Conservation (phyloP, 768 basidiomycete genomes). For the Trametes cubensis region DNA sequence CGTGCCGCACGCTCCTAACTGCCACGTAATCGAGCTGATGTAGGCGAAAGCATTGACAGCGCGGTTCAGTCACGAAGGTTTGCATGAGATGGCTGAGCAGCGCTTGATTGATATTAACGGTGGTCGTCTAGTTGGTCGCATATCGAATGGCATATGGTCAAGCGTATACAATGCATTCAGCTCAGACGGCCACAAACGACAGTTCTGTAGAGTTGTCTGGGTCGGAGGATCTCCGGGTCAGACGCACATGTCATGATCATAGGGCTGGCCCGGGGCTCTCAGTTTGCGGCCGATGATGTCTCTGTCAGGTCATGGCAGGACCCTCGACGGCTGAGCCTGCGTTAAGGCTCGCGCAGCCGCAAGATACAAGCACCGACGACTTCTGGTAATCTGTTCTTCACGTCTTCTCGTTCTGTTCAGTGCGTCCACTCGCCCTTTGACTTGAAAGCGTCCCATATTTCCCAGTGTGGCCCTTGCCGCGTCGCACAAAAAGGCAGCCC, state of each 20-base stretch:
- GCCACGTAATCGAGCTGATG: background rate
- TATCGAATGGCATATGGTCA: background rate
- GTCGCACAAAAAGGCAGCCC: slow-evolving; percentile 1
- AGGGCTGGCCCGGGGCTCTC: background rate
- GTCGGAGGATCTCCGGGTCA: slow-evolving; percentile 4
- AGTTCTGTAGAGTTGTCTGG: too few species aligned
- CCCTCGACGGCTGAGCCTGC: background rate
- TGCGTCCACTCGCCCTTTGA: background rate
- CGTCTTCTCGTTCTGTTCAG: slow-evolving; percentile 12
- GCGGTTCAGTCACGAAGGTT: background rate
- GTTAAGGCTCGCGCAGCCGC: background rate
- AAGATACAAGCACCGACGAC: slow-evolving; percentile 7
- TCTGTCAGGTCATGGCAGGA: slow-evolving; percentile 15
- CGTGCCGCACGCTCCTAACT: background rate
- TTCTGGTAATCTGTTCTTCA: slow-evolving; percentile 13
- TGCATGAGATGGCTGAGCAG: background rate
- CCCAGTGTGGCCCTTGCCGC: slow-evolving; percentile 8
- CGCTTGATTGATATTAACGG: background rate
- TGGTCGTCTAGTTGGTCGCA: background rate
- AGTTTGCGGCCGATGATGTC: slow-evolving; percentile 3
- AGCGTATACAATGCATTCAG: background rate
- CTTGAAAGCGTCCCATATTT: background rate
- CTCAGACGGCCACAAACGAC: background rate
- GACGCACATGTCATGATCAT: background rate
- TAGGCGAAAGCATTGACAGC: background rate